These are phyloP conservation scores for Vanderwaltozyma polyspora DNA, from an alignment of 805 yeast genomes.

Conservation along the genomic window DNA sequence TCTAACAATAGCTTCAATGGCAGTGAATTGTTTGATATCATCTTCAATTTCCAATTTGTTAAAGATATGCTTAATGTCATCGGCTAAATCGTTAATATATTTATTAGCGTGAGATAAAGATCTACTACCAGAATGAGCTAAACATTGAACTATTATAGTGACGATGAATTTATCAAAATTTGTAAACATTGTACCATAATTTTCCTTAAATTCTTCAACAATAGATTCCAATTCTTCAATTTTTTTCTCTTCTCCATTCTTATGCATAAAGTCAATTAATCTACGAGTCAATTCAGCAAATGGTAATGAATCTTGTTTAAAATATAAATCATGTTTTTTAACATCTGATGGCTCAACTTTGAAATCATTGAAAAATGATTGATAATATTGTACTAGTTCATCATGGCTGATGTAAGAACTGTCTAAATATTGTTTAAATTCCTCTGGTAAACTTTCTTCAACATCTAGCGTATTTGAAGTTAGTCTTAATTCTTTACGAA, in stretches of 20 bases:
- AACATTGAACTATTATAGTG: slow-evolving; percentile 53
- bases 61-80: slow-evolving; percentile 28
- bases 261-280: slow-evolving; percentile 30
- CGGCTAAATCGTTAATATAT: slow-evolving; percentile 34
- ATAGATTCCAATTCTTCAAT: slow-evolving; percentile 23
- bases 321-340: slow-evolving; percentile 30
- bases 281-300: slow-evolving; percentile 28
- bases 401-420: slow-evolving; percentile 29
- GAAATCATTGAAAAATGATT: slow-evolving; percentile 18
- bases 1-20: slow-evolving; percentile 45
- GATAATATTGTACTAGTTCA: slow-evolving; percentile 30
- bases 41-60: slow-evolving; percentile 21
- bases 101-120: slow-evolving; percentile 69
- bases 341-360: slow-evolving; percentile 21
- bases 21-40: slow-evolving; percentile 30
- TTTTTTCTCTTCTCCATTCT: slow-evolving; percentile 22
- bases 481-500: slow-evolving; percentile 73
- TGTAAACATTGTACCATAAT: slow-evolving; percentile 22
- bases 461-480: slow-evolving; percentile 60
- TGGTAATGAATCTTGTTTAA: slow-evolving; percentile 29
- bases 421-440: slow-evolving; percentile 40
- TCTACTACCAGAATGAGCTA: slow-evolving; percentile 77
- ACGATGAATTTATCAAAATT: slow-evolving; percentile 38
- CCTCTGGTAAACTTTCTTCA: slow-evolving; percentile 56
- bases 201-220: slow-evolving; percentile 23